Evolutionary conservation across 2,329 filamentous ascomycete genomes (phyloP), one percentile per base, ranked within the genome.

Genomic region (Aspergillus phoenicis): DNA sequence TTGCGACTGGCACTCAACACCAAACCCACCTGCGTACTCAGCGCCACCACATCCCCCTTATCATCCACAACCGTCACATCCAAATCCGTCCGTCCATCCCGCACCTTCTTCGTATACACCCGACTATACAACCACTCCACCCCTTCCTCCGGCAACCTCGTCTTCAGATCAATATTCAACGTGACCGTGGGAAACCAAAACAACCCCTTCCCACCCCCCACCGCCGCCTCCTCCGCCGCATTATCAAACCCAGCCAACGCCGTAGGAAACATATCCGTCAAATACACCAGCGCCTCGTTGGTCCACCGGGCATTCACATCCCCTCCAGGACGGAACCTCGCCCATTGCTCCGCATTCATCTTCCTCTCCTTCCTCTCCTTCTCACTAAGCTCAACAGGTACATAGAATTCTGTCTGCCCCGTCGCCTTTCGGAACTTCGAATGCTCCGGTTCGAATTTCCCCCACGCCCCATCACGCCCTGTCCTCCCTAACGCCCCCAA

Each of bases 111-210:
- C 4, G 87, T 82, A 58, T 84, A 81, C 11, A 88, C 81, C 33
- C 90, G 82, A 43, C 87, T 80, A 68, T 88, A 88, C 57, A 96
- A 71, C 87, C 89, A 95, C 72, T 91, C 87, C 1, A 86, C 85
- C 0, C 91, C 91, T 45, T 85, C 84, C 4, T 78, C 76, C 0
- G 90, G 90, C 48, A 96, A 73, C 6, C 82, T 74, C 72, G 89
- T 91, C 80, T 94, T 95, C 41, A 93, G 80, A 64, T 96, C 91
- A 22, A 96, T 69, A 71, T 91, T 92, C 71, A 95, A 76, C 17
- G 88, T 78, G 1, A 96, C 75, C 0, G 91, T 96, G 0, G 90
- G 90, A 72, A 91, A 92, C 91, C 90, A 93, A 67, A 86, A 87
- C 73, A 57, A 77, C 3, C 76, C 75, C 66, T 62, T 26, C 54